Evolutionary conservation across 768 basidiomycete species (phyloP).

Genomic region (Lyophyllum atratum): DNA sequence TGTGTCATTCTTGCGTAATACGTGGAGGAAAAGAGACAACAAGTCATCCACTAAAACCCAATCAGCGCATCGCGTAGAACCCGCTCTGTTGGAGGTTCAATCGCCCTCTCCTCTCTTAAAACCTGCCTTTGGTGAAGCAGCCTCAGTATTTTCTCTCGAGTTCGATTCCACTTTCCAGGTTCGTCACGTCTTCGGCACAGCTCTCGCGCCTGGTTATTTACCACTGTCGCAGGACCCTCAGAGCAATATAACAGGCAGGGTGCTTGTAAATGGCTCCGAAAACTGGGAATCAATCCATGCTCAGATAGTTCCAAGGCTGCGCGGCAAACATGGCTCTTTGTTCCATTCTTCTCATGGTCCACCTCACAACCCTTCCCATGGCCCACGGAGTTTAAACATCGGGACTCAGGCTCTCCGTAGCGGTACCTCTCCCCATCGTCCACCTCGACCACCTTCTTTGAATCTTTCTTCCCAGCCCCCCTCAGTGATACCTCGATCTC

Average conservation of each 20-base stretch:
- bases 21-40: constrained; percentile 39
- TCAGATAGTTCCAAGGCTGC: constrained; percentile 3
- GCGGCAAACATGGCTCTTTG: constrained; percentile 13
- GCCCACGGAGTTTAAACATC: constrained; percentile 19
- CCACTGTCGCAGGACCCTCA: not conserved
- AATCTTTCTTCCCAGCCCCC: constrained; percentile 16
- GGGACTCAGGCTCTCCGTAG: not conserved
- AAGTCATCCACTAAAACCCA: constrained; percentile 18
- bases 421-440: constrained; percentile 17
- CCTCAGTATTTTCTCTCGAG: constrained; percentile 3
- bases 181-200: not conserved
- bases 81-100: not conserved
- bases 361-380: constrained; percentile 23
- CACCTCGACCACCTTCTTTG: constrained; percentile 32
- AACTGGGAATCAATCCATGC: not conserved
- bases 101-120: constrained; percentile 6
- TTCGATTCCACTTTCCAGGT: constrained; percentile 6
- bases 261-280: not conserved
- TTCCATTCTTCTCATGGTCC: constrained; percentile 21
- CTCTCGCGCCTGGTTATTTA: not conserved
- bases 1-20: constrained; percentile 38
- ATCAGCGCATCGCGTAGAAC: not conserved
- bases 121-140: not conserved
- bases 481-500: constrained; percentile 12
- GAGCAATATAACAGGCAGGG: not conserved